Base-by-base conservation (phyloP, 169 alveolate species). In the Theileria annulata region DNA sequence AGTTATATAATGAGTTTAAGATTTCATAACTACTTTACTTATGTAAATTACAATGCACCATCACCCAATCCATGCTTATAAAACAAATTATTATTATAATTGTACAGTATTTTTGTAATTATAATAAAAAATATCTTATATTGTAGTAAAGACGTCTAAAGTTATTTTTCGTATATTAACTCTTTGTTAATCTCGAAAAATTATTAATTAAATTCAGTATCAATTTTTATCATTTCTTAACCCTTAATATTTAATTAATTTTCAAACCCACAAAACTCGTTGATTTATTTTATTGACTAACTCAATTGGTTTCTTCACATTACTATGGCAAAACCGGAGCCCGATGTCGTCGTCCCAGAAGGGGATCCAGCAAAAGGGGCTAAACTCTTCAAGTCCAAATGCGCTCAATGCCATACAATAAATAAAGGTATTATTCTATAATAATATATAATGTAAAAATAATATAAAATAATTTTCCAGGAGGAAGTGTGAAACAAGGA, bases 321-420 rank as follows among this genome's bases (percentile, higher is more conserved):
- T 19, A 68, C 25, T 66, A 82, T 82, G 89, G 63, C 79, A 19
- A 91, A 87, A 70, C 93, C 95, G 19, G 98, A 96, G 79, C 98
- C 98, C 10, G 88, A 95, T 79, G 96, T 94, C 62, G 86, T 80
- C 28, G 96, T 96, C 59, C 97, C 97, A 21, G 92, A 83, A 19
- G 98, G 98, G 51, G 96, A 95, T 86, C 87, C 93, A 66, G 85
- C 93, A 70, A 93, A 92, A 74, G 98, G 97, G 33, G 96, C 96
- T 63, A 94, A 91, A 87, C 81, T 95, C 62, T 95, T 94, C 92
- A 94, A 95, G 88, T 88, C 96, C 60, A 93, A 95, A 90, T 96
- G 98, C 75, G 96, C 98, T 49, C 97, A 95, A 87, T 96, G 98
- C 86, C 98, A 95, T 90, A 95, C 98, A 31, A 81, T 87, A 73